phyloP scores from a whole-genome alignment of 2,329 filamentous ascomycete genomes.

The Curvularia sp. region DNA sequence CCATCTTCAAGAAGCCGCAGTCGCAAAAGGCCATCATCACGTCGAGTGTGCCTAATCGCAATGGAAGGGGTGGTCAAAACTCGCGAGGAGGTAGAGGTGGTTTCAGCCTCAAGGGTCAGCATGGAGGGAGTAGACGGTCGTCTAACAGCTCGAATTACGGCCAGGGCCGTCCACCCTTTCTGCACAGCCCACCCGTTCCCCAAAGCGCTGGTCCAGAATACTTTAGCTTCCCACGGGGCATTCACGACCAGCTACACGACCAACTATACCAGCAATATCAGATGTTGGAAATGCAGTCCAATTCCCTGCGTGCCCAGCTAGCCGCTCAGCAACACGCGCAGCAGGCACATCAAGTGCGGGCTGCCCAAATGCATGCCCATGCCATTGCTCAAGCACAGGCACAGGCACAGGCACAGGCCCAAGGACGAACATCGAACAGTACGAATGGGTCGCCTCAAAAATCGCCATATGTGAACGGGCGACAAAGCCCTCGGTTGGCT shows the following conservation, averaged over 20 bases:
- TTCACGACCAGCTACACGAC: conserved; percentile 56
- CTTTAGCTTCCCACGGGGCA: conserved; percentile 50
- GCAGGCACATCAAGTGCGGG: conserved; percentile 49
- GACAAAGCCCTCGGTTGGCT: conserved; percentile 42
- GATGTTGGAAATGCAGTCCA: conserved; percentile 53
- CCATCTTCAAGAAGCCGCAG: conserved; percentile 59
- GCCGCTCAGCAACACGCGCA: conserved; percentile 48
- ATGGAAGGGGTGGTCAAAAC: conserved; percentile 54
- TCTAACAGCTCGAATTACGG: conserved; percentile 63
- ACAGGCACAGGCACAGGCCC: conserved; percentile 48
- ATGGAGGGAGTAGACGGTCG: conserved; percentile 57
- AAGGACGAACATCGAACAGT: conserved; percentile 43
- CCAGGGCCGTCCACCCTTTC: conserved; percentile 47
- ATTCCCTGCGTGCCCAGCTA: conserved; percentile 46
- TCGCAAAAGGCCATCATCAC: conserved; percentile 64
- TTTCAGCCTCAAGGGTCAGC: conserved; percentile 58
- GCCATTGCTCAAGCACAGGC: conserved; percentile 49
- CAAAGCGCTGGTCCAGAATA: conserved; percentile 51
- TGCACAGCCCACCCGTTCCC: conserved; percentile 54
- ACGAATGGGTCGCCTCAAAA: conserved; percentile 53
- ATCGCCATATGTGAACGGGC: conserved; percentile 42
- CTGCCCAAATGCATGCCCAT: conserved; percentile 47
- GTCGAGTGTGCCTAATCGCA: conserved; percentile 57
- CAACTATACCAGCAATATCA: conserved; percentile 59
- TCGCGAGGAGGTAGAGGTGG: conserved; percentile 57